Base-by-base conservation (phyloP, 2,329 filamentous ascomycete genomes). In the Penicillium sp. region DNA sequence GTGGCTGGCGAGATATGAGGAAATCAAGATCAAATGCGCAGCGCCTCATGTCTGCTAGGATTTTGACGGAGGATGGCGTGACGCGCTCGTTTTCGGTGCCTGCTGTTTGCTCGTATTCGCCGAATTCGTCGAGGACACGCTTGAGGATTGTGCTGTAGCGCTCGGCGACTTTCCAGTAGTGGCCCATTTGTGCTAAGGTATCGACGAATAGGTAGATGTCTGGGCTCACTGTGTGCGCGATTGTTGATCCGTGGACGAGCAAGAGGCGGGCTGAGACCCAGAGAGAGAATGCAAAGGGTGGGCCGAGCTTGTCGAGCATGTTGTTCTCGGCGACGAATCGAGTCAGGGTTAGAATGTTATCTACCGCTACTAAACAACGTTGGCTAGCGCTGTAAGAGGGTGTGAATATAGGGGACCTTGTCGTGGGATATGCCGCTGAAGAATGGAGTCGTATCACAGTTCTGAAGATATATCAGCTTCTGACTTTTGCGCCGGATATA, bases 1-100 rank as follows among this genome's bases (percentile, higher is more conserved):
- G 78, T 1, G 90, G 90, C 71, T 96, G 91, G 8, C 89, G 82
- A 4, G 89, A 91, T 60, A 96, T 96, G 30, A 96, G 77, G 63
- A 95, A 90, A 66, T 96, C 92, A 4, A 96, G 81, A 68, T 96
- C 92, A 66, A 92, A 95, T 0, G 91, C 92, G 50, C 89, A 95
- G 20, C 92, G 82, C 20, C 92, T 83, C 92, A 97, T 96, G 65
- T 96, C 92, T 1, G 91, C 89, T 1, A 96, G 76, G 53, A 96
- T 96, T 68, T 86, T 88, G 46, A 96, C 90, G 1, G 88, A 91
- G 18, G 86, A 91, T 0, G 91, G 90, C 0, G 89, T 91, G 26
- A 89, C 83, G 3, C 88, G 82, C 64, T 91, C 87, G 11, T 86
- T 88, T 42, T 87, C 85, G 8, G 75, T 72, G 8, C 76, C 78